A percentile compares a stretch with the other conserved stretches of the same genome.
Evolutionary conservation across 345 rosid species (phyloP).

Genomic region (Linum usitatissimum): DNA sequence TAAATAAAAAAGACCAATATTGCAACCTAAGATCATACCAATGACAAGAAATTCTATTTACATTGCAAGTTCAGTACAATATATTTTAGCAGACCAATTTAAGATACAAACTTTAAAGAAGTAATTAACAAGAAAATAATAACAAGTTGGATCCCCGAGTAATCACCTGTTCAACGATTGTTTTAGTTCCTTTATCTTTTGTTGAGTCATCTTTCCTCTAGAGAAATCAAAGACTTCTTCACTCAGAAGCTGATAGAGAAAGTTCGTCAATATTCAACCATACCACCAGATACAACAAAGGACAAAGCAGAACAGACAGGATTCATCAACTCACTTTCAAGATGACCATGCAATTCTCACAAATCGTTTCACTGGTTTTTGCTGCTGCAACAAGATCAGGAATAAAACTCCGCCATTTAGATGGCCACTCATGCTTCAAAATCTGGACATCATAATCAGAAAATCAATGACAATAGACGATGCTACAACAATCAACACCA

Average conservation of each 20-base stretch:
- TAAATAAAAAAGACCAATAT: background rate
- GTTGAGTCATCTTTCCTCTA: conserved; percentile 96
- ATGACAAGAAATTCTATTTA: too few relatives aligned
- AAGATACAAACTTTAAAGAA: background rate
- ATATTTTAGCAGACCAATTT: background rate
- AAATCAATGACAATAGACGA: background rate
- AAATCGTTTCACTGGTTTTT: conserved; percentile 97
- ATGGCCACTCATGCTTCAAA: conserved; percentile 98
- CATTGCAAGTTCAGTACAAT: background rate
- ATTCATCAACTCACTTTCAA: conserved; percentile 47
- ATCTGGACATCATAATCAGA: conserved; percentile 32
- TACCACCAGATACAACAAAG: background rate
- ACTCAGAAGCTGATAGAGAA: conserved; percentile 61
- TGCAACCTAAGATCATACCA: background rate
- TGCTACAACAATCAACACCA: too few relatives aligned
- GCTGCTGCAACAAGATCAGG: conserved; percentile 99
- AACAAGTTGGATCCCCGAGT: background rate
- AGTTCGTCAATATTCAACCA: background rate
- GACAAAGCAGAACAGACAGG: conserved; percentile 4
- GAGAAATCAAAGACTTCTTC: conserved; percentile 99
- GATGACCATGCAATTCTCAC: conserved; percentile 97
- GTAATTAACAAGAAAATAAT: background rate
- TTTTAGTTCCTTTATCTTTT: conserved; percentile 91
- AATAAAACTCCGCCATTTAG: conserved; percentile 91
- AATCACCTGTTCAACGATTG: conserved; percentile 80